These are phyloP conservation scores for Mycena epipterygia DNA, from an alignment of 768 basidiomycete genomes.

Conservation along the genomic window DNA sequence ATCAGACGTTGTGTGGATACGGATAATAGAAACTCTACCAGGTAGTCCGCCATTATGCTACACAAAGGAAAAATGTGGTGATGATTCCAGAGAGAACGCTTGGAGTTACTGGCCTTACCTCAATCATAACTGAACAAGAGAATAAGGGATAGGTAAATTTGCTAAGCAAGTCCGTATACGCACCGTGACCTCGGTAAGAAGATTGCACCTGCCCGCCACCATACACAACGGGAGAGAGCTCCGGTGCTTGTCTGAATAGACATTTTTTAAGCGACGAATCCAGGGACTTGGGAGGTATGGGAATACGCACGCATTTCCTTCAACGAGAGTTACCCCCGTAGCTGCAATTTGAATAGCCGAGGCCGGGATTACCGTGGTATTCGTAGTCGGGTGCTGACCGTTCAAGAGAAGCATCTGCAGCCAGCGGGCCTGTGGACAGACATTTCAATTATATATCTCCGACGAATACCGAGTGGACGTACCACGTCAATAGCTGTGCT, in stretches of 20 bases:
- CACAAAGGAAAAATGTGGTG: background rate
- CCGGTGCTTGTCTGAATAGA: background rate
- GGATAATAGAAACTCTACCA: background rate
- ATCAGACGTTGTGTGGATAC: background rate
- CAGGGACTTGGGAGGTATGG: background rate
- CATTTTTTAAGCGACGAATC: background rate
- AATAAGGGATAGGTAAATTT: background rate
- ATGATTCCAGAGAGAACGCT: background rate
- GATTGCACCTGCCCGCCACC: background rate
- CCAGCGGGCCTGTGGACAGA: background rate
- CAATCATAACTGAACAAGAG: background rate
- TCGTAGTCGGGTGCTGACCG: conserved; percentile 8
- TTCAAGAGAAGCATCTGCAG: conserved; percentile 13
- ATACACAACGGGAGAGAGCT: background rate
- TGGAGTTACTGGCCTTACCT: background rate
- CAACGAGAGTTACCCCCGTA: background rate
- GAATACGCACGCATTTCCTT: background rate
- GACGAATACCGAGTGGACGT: background rate
- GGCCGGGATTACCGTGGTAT: background rate
- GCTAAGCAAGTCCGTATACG: background rate
- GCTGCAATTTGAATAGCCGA: background rate
- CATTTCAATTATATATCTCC: background rate
- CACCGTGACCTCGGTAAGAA: conserved; percentile 11
- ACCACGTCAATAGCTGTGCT: conserved; percentile 1
- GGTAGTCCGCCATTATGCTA: background rate